These are phyloP conservation scores for Capsella bursapastoris DNA, from an alignment of 345 rosid species.

Conservation along the genomic window DNA sequence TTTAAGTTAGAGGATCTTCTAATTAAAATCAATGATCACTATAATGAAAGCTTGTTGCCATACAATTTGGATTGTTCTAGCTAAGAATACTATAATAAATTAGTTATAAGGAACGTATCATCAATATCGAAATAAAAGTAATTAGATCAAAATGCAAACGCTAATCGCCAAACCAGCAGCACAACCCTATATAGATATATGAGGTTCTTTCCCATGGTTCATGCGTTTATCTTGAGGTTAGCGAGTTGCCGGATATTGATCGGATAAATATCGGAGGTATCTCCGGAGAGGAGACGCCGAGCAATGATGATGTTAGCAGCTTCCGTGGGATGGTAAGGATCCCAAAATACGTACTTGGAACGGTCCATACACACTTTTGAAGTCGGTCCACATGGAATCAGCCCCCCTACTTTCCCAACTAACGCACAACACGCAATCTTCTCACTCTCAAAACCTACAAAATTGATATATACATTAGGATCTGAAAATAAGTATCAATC, in stretches of 20 bases:
- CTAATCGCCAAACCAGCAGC: not conserved
- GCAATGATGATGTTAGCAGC: conserved; percentile 42
- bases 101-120: not conserved
- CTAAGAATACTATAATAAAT: no score
- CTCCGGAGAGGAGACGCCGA: conserved; percentile 44
- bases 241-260: conserved; percentile 50
- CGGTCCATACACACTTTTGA: conserved; percentile 46
- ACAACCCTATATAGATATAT: not conserved
- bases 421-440: conserved; percentile 59
- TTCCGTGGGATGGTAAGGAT: conserved; percentile 50
- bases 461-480: not conserved
- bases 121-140: not conserved
- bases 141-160: conserved; percentile 16
- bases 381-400: conserved; percentile 53
- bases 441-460: conserved; percentile 64
- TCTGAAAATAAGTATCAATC: no score
- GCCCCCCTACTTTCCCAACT: conserved; percentile 62
- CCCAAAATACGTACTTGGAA: conserved; percentile 50
- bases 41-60: no score
- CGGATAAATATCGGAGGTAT: conserved; percentile 44
- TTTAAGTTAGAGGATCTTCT: no score
- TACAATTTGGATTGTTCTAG: no score
- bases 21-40: no score
- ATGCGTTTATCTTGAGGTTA: conserved; percentile 15
- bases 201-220: not conserved